phyloP scores from a whole-genome alignment of 371 early-diverging fungal species.

The Fennellomyces sp. region DNA sequence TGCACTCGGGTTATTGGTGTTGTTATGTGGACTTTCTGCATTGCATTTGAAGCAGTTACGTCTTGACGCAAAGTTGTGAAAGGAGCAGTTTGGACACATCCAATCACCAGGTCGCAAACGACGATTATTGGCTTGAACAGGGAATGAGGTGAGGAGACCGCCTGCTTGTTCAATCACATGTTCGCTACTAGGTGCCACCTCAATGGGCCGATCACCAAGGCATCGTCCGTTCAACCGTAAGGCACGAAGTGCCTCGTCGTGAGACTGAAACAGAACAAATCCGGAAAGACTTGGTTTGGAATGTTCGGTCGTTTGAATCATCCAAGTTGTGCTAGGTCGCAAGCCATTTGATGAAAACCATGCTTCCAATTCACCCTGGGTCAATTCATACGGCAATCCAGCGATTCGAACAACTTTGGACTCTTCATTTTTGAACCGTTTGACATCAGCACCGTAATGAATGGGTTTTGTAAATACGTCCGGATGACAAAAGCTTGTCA shows the following conservation, averaged over 20 bases:
- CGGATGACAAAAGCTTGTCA: constrained; percentile 52
- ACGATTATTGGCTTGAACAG: constrained; percentile 46
- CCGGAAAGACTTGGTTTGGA: constrained; percentile 64
- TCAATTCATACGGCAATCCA: constrained; percentile 63
- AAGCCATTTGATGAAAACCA: constrained; percentile 68
- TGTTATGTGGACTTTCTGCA: constrained; percentile 40
- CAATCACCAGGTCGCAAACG: constrained; percentile 74
- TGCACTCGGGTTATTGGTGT: not conserved
- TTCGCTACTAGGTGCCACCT: constrained; percentile 67
- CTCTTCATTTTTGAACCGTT: constrained; percentile 68
- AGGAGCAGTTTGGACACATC: constrained; percentile 77
- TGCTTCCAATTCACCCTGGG: constrained; percentile 67
- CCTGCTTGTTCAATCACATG: constrained; percentile 59
- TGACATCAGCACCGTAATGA: constrained; percentile 65
- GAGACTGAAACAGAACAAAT: constrained; percentile 59
- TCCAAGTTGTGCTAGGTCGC: constrained; percentile 59
- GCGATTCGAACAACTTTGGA: constrained; percentile 71
- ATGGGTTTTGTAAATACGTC: constrained; percentile 71
- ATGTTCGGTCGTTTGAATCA: constrained; percentile 54
- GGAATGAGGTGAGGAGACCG: constrained; percentile 60
- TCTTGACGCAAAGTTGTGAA: constrained; percentile 79
- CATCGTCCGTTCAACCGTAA: constrained; percentile 68
- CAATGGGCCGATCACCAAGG: constrained; percentile 70
- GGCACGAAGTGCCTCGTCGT: constrained; percentile 66
- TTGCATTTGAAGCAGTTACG: constrained; percentile 76